These are phyloP conservation scores for Purshia tridentata DNA, from an alignment of 306 rosid species.

Conservation along the genomic window DNA sequence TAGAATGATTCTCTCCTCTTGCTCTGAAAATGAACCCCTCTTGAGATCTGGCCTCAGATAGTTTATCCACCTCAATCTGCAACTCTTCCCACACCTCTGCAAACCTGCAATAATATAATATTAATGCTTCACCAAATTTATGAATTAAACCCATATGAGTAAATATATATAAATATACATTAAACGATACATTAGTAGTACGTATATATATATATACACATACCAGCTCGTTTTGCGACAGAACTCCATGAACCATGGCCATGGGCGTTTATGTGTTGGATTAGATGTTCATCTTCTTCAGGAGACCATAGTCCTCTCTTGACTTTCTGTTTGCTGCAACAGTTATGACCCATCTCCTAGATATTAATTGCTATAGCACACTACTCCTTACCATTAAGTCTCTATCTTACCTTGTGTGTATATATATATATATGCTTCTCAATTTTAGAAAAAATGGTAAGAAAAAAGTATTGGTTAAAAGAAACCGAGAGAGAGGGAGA, in stretches of 20 bases:
- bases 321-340: conserved; percentile 81
- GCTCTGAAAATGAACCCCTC: conserved; percentile 70
- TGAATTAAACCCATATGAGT: neutral
- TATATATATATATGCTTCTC: neutral
- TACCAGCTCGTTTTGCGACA: conserved; percentile 75
- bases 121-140: neutral
- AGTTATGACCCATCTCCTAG: conserved; percentile 53
- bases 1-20: conserved; percentile 69
- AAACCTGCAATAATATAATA: conserved; percentile 41
- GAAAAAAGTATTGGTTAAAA: no score
- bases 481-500: conserved; percentile 3
- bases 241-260: conserved; percentile 85
- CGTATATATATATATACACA: no score
- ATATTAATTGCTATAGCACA: no score
- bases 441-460: conserved; percentile 3
- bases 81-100: conserved; percentile 89
- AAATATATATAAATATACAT: neutral
- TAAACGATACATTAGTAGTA: no score
- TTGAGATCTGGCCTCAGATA: conserved; percentile 83
- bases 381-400: neutral
- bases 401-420: conserved; percentile 2
- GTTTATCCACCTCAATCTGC: conserved; percentile 85
- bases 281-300: conserved; percentile 86
- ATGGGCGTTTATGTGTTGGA: conserved; percentile 44
- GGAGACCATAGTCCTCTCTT: conserved; percentile 95